Base-by-base conservation (phyloP, 169 alveolate genomes). In the Cryptosporidium xiaoi region DNA sequence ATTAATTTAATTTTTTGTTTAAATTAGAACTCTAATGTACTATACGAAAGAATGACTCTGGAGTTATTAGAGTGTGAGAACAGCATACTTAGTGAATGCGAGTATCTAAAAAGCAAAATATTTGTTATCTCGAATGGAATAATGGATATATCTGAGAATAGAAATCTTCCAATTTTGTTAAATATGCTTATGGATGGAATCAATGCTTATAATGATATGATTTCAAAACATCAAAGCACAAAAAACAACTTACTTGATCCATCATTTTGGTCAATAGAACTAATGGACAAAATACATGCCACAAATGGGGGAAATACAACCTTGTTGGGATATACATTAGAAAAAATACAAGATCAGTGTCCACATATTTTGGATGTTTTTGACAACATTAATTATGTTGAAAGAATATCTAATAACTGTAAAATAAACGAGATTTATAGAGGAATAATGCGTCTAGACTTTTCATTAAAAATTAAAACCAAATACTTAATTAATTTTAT, bases 201-300 rank as follows among this genome's bases (percentile, higher is more conserved):
- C 16, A 34, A 40, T 24, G 71, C 87, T 4, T 77, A 77, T 44
- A 77, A 77, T 31, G 29, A 65, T 1, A 77, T 77, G 87, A 34
- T 77, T 12, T 33, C 27, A 15, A 77, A 48, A 24, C 71, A 62
- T 8, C 50, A 68, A 16, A 29, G 31, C 27, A 31, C 77, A 40
- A 7, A 51, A 7, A 71, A 24, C 15, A 20, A 56, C 18, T 31
- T 36, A 8, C 36, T 77, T 13, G 87, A 77, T 20, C 24, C 56
- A 51, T 77, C 87, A 13, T 77, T 77, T 56, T 77, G 87, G 87
- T 77, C 87, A 3, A 77, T 77, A 12, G 36, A 77, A 24, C 29
- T 44, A 7, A 77, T 77, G 87, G 87, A 77, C 16, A 60, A 60
- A 4, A 77, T 77, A 55, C 36, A 58, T 8, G 87, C 87, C 18